Conservation (phyloP, 2,329 filamentous ascomycete genomes). For the Penicillium sp. region DNA sequence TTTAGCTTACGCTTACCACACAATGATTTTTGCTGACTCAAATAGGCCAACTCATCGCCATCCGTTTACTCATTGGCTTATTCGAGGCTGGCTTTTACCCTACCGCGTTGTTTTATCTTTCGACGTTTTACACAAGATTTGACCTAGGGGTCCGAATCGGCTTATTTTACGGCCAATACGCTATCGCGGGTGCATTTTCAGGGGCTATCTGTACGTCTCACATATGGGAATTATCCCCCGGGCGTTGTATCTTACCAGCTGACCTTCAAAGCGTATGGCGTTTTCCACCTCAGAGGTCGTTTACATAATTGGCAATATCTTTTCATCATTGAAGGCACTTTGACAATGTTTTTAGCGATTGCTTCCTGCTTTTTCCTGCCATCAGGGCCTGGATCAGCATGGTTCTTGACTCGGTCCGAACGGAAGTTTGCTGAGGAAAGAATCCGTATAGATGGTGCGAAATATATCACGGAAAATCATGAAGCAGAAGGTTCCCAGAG, state of each 20-base stretch:
- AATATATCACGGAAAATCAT: background rate
- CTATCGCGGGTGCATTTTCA: background rate
- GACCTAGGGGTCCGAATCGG: background rate
- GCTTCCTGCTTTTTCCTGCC: background rate
- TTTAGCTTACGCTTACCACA: no score
- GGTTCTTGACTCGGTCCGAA: background rate
- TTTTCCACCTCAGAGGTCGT: background rate
- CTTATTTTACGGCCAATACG: background rate
- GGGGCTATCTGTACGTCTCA: background rate
- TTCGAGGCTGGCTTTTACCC: slow-evolving; percentile 1
- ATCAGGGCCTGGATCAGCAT: background rate
- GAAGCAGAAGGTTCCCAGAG: background rate
- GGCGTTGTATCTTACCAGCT: no score
- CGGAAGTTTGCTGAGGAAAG: background rate
- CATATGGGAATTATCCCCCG: no score
- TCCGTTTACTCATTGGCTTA: background rate
- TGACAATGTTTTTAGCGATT: background rate
- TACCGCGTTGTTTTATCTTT: background rate
- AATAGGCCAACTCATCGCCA: background rate
- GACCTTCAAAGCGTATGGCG: background rate
- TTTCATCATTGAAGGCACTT: background rate
- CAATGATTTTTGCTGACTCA: no score
- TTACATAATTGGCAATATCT: slow-evolving; percentile 1
- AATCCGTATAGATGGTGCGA: background rate
- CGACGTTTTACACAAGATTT: background rate